Evolutionary conservation across 148 eudicot species (phyloP).

Genomic region (Amaranthus palmeri): DNA sequence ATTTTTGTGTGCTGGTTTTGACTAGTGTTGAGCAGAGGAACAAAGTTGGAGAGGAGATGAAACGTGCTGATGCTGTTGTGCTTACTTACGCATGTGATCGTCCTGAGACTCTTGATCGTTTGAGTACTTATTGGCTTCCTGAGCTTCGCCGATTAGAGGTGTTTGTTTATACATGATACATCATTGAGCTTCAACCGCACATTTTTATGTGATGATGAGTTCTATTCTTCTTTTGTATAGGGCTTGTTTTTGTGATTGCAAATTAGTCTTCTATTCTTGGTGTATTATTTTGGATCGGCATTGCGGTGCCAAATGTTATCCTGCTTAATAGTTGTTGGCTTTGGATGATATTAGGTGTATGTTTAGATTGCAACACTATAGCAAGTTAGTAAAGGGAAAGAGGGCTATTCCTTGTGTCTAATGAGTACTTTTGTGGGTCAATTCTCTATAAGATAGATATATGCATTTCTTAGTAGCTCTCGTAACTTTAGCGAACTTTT

Average conservation of each 20-base stretch:
- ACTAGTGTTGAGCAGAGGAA: slow-evolving; percentile 61
- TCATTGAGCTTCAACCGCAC: neutral
- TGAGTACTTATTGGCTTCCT: slow-evolving; percentile 89
- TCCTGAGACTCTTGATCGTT: slow-evolving; percentile 63
- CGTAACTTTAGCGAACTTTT: neutral
- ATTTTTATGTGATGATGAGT: neutral
- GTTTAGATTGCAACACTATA: neutral
- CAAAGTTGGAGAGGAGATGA: slow-evolving; percentile 70
- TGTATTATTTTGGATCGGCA: too few species aligned
- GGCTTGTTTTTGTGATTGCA: too few species aligned
- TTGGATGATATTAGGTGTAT: too few species aligned
- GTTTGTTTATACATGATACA: neutral
- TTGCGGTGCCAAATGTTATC: neutral
- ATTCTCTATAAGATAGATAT: neutral
- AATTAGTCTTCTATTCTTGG: too few species aligned
- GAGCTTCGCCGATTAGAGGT: slow-evolving; percentile 94
- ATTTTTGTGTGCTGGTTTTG: neutral
- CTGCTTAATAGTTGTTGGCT: neutral
- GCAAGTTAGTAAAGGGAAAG: neutral
- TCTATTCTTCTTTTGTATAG: too few species aligned
- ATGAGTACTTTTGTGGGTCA: neutral
- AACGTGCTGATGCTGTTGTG: slow-evolving; percentile 85
- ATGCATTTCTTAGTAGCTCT: neutral
- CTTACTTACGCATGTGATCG: slow-evolving; percentile 93
- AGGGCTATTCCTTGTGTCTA: neutral